A percentile compares a stretch with the other conserved stretches of the same genome.
Conservation (phyloP, 805 yeast genomes). For the Pichia ethanolica region DNA sequence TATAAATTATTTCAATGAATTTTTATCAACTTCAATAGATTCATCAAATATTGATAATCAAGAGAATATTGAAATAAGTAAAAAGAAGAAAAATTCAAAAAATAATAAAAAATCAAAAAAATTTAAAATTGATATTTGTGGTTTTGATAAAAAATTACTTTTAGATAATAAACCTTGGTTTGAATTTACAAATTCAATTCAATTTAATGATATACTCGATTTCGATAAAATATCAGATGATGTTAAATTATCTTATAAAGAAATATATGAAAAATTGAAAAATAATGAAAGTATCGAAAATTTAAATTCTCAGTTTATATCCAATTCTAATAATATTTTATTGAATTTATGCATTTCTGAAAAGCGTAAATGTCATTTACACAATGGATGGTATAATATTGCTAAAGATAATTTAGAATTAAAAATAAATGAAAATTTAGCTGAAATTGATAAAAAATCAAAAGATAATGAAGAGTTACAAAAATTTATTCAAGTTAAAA, state of each 20-base stretch:
- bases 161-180: constrained; percentile 19
- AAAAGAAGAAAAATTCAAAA: constrained; percentile 13
- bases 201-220: constrained; percentile 5
- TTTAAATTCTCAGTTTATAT: too few relatives aligned
- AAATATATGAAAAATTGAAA: constrained; percentile 12
- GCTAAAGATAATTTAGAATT: constrained; percentile 30
- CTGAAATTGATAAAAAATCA: constrained; percentile 12
- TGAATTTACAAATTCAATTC: constrained; percentile 12
- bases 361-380: constrained; percentile 48
- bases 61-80: not conserved
- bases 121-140: constrained; percentile 45
- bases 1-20: constrained; percentile 33
- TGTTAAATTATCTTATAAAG: constrained; percentile 7
- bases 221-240: constrained; percentile 7
- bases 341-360: constrained; percentile 41
- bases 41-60: constrained; percentile 3
- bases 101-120: constrained; percentile 19
- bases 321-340: constrained; percentile 5
- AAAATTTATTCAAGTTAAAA: constrained; percentile 29
- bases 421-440: constrained; percentile 24
- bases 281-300: constrained; percentile 5
- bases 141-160: constrained; percentile 33
- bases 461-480: constrained; percentile 20
- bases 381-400: constrained; percentile 31
- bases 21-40: constrained; percentile 5